These are phyloP conservation scores for Raphidocelis subcapitata DNA, from an alignment of 139 green algal species.

Conservation along the genomic window DNA sequence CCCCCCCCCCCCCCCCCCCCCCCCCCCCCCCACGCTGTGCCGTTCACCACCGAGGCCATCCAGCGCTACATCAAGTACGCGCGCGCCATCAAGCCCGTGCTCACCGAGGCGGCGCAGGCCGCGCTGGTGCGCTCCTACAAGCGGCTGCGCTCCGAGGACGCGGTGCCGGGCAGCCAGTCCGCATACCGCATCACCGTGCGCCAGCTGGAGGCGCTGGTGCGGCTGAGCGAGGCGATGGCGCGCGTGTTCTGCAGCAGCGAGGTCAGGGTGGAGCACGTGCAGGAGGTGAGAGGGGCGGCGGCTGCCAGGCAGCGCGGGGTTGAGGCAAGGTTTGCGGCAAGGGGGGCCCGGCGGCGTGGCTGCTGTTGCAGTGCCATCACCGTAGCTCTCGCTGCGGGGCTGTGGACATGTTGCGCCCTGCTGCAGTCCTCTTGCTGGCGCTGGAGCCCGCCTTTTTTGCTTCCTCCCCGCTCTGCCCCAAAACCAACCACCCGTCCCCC, in stretches of 20 bases:
- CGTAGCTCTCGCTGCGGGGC: neutral
- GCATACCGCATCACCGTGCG: constrained; percentile 92
- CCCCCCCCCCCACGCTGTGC: constrained; percentile 16
- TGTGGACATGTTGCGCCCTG: neutral
- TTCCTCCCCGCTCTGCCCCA: neutral
- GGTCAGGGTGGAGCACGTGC: constrained; percentile 48
- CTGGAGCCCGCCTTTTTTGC: too few species aligned
- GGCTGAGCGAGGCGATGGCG: constrained; percentile 54
- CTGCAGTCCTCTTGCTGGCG: neutral
- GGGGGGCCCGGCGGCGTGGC: neutral
- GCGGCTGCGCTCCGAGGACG: constrained; percentile 82
- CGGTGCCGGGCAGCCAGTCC: constrained; percentile 71
- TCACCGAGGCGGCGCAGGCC: constrained; percentile 59
- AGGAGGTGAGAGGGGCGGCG: constrained; percentile 38
- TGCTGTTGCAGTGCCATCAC: neutral
- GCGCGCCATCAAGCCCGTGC: constrained; percentile 78
- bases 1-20: neutral
- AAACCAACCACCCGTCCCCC: neutral
- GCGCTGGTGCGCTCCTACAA: constrained; percentile 86
- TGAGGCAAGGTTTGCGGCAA: neutral
- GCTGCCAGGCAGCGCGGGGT: neutral
- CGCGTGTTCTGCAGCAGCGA: constrained; percentile 41
- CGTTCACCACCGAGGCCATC: constrained; percentile 86
- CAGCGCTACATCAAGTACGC: constrained; percentile 97
- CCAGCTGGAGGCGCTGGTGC: constrained; percentile 96